Percentiles rank a stretch among this genome's conserved stretches.
Conservation (phyloP, 257 asterid species). For the Nyctanthes arbortristis region DNA sequence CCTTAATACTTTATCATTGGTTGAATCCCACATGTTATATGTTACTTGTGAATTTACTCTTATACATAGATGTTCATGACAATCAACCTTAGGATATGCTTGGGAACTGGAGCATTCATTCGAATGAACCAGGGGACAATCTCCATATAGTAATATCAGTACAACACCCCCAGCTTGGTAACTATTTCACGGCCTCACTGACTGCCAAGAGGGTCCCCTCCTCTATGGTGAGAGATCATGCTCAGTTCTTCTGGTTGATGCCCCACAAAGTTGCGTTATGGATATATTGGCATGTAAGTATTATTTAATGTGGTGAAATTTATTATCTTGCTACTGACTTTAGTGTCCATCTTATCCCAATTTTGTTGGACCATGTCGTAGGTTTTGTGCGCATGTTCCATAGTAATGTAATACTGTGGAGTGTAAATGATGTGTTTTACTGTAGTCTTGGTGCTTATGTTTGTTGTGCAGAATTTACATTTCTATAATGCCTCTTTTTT, state of each 20-base stretch:
- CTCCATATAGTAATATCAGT: conserved; percentile 67
- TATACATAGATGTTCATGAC: background rate
- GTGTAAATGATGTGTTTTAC: background rate
- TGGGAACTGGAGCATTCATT: conserved; percentile 75
- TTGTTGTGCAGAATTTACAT: background rate
- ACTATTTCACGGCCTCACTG: conserved; percentile 89
- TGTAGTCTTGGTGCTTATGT: background rate
- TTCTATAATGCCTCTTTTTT: background rate
- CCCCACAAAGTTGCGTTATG: conserved; percentile 91
- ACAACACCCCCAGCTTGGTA: conserved; percentile 84
- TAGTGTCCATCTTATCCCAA: background rate
- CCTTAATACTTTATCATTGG: background rate
- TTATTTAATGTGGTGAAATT: conserved; percentile 5
- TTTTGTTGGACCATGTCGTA: background rate
- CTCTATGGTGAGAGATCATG: conserved; percentile 41
- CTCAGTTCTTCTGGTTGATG: conserved; percentile 93
- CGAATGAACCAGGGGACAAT: conserved; percentile 69
- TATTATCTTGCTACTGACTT: background rate
- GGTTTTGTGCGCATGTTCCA: background rate
- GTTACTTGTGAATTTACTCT: conserved; percentile 8
- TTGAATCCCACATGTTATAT: background rate
- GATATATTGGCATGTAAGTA: conserved; percentile 97
- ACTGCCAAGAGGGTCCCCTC: conserved; percentile 67
- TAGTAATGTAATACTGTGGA: background rate
- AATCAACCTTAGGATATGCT: conserved; percentile 70